Base-by-base conservation (phyloP, 805 yeast genomes). In the Spathaspora arborariae region DNA sequence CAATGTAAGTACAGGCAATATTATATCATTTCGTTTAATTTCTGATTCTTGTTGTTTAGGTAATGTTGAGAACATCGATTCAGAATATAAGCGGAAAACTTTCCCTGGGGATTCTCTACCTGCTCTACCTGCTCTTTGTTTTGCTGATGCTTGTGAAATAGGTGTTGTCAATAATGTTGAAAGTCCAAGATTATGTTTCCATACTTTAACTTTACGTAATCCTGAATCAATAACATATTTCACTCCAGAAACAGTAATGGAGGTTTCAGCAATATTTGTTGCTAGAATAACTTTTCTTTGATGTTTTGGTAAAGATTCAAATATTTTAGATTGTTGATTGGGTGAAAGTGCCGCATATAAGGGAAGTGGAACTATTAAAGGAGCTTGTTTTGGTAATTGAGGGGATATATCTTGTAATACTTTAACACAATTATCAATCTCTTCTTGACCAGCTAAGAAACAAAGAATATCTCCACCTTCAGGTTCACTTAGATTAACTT, bases 111-210 rank as follows among this genome's bases (percentile, higher is more conserved):
- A 80, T 67, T 94, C 98, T 80, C 99, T 88, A 51, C 99, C 99
- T n/a, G 99, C 98, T 75, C 99, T 87, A 63, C 99, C 99, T 40
- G 91, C 82, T 66, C 99, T 75, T 70, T 94, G 99, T 30, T 87
- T 80, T 0, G 98, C 99, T 35, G 96, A 86, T 0, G 98, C 96
- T 58, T 86, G 88, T 0, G 98, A 90, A 19, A 94, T 84, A 1
- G 99, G 94, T 0, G 94, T 89, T 0, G 97, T 91, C 44, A 94
- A 69, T 58, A 94, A 77, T 0, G 97, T 87, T n/a, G 96, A 92
- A 27, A 94, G 75, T 0, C 97, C 97, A 35, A 94, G 69, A 55
- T 85, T 90, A 58, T 92, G 96, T 56, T 94, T 81, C 96, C 97
- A 92, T 1, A 92, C 95, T 54, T 92, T 88, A 7, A 92, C 95